Conservation (phyloP, 2,329 filamentous ascomycete genomes). For the Ilyonectria destructans region DNA sequence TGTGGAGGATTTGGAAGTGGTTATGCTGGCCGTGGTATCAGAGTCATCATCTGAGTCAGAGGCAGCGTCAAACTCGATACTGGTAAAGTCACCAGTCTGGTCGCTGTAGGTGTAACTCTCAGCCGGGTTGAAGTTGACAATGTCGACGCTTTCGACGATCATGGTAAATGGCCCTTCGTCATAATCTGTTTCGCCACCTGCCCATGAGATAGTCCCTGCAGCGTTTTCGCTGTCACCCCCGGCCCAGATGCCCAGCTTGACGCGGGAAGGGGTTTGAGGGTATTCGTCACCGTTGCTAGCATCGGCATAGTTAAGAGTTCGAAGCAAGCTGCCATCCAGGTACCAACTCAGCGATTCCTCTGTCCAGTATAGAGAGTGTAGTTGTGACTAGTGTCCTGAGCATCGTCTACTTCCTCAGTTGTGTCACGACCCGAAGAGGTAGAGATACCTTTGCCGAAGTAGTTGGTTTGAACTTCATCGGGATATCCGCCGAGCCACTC, state of each 20-base stretch:
- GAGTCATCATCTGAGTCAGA: not conserved
- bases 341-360: slow-evolving; percentile 71
- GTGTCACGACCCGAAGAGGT: slow-evolving; percentile 73
- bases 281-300: slow-evolving; percentile 66
- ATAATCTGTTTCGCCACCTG: slow-evolving; percentile 68
- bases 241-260: slow-evolving; percentile 75
- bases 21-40: not conserved
- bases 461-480: slow-evolving; percentile 73
- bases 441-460: slow-evolving; percentile 79
- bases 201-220: slow-evolving; percentile 78
- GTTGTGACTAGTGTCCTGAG: slow-evolving; percentile 67
- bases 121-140: slow-evolving; percentile 58
- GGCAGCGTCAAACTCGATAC: slow-evolving; percentile 40
- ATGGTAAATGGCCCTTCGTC: slow-evolving; percentile 70
- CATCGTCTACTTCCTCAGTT: slow-evolving; percentile 56
- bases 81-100: slow-evolving; percentile 43
- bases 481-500: slow-evolving; percentile 64
- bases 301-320: slow-evolving; percentile 57
- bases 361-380: slow-evolving; percentile 82
- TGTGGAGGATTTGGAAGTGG: too few relatives aligned
- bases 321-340: slow-evolving; percentile 64
- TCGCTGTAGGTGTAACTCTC: slow-evolving; percentile 55
- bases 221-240: slow-evolving; percentile 59
- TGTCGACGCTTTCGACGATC: slow-evolving; percentile 65
- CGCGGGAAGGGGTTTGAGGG: slow-evolving; percentile 80